Conservation (phyloP, 306 rosid genomes). For the Cucurbita maxima region DNA sequence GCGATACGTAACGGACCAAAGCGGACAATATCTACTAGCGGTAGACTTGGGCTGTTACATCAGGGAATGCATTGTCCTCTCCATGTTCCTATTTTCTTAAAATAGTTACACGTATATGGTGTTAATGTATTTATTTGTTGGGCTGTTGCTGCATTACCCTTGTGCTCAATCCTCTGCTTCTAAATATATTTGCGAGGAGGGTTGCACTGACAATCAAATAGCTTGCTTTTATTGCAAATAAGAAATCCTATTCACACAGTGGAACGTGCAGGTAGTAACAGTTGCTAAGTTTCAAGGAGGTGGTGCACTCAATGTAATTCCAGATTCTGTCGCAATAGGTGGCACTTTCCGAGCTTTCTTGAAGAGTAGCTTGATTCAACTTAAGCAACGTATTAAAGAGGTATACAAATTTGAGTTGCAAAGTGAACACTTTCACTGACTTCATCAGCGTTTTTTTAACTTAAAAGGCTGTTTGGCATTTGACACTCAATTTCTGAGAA, state of each 20-base stretch:
- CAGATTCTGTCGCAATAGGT: conserved; percentile 73
- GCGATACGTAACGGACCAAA: too few relatives aligned
- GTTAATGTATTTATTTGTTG: not conserved
- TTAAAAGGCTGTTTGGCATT: not conserved
- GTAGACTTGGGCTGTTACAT: too few relatives aligned
- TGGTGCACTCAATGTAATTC: conserved; percentile 81
- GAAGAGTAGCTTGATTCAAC: conserved; percentile 30
- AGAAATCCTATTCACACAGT: conserved; percentile 10
- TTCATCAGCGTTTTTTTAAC: not conserved
- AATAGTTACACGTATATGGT: not conserved
- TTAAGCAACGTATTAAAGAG: conserved; percentile 48
- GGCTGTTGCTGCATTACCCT: not conserved
- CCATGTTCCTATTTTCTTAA: not conserved
- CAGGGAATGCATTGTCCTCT: not conserved
- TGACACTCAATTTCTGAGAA: not conserved
- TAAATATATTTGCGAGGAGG: not conserved
- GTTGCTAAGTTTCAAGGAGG: conserved; percentile 73
- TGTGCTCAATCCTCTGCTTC: not conserved
- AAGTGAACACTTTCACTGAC: not conserved
- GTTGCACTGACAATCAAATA: not conserved
- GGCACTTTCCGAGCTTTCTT: conserved; percentile 78
- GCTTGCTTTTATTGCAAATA: conserved; percentile 4
- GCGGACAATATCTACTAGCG: too few relatives aligned
- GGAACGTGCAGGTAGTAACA: conserved; percentile 48
- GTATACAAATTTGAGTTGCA: conserved; percentile 16